A percentile compares a stretch with the other conserved stretches of the same genome.
phyloP scores from a whole-genome alignment of 1,139 yeast species.

The Pichia sp. region DNA sequence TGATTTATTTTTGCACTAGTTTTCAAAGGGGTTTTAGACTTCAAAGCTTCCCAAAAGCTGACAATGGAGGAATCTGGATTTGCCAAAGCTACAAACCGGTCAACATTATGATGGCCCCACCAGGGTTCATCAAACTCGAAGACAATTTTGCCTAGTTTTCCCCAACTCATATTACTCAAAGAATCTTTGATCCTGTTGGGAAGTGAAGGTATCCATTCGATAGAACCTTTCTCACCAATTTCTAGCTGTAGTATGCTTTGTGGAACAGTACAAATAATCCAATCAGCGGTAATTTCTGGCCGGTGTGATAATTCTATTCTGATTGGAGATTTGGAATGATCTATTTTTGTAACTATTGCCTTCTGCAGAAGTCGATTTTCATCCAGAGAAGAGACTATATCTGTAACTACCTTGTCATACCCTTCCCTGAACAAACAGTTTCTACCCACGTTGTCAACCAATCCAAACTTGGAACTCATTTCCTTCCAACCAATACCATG shows the following conservation, averaged over 20 bases:
- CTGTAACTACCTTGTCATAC: constrained; percentile 47
- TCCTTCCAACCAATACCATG: constrained; percentile 66
- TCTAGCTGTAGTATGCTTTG: constrained; percentile 54
- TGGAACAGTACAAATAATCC: constrained; percentile 69
- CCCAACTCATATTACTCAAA: constrained; percentile 53
- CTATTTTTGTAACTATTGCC: constrained; percentile 45
- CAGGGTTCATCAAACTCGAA: constrained; percentile 64
- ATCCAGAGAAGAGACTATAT: constrained; percentile 42
- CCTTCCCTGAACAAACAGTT: constrained; percentile 63
- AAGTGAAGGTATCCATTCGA: constrained; percentile 57
- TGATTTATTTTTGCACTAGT: neutral
- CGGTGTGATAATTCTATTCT: constrained; percentile 30
- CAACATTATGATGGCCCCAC: constrained; percentile 52
- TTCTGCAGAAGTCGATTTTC: constrained; percentile 38
- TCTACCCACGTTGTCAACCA: constrained; percentile 68
- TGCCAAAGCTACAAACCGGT: constrained; percentile 49
- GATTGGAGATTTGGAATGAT: constrained; percentile 20
- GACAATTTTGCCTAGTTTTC: constrained; percentile 71
- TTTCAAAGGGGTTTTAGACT: neutral
- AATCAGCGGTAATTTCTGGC: constrained; percentile 38
- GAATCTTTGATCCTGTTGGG: constrained; percentile 46
- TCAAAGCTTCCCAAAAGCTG: neutral
- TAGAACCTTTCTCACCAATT: constrained; percentile 36
- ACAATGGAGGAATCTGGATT: constrained; percentile 28
- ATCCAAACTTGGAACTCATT: constrained; percentile 63